Evolutionary conservation across 2,329 filamentous ascomycete species (phyloP).

Genomic region (Cercospora beticola): DNA sequence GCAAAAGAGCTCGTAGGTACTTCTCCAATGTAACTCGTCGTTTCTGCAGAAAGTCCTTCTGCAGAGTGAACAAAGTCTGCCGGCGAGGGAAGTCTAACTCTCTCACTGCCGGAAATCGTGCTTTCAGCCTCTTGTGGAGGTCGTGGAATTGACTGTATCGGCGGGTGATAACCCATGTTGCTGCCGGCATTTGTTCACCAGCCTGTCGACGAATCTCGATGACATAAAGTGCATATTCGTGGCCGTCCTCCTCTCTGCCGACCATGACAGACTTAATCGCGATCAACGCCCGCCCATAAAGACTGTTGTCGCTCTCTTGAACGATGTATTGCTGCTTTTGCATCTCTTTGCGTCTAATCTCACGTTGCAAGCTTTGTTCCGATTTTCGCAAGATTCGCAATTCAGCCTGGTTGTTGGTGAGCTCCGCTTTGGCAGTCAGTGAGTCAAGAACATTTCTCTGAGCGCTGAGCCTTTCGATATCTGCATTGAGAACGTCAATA

Average conservation of each 20-base stretch:
- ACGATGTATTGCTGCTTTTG: constrained; percentile 96
- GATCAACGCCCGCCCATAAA: constrained; percentile 87
- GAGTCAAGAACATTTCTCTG: constrained; percentile 92
- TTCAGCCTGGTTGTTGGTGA: constrained; percentile 96
- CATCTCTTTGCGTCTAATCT: constrained; percentile 90
- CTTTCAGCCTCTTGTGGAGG: constrained; percentile 82
- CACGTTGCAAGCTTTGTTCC: constrained; percentile 85
- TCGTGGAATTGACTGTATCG: constrained; percentile 97
- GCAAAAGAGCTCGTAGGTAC: constrained; percentile 71
- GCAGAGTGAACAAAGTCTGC: constrained; percentile 92
- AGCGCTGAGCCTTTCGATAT: constrained; percentile 83
- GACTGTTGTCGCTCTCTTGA: constrained; percentile 95
- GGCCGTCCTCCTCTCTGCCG: constrained; percentile 84
- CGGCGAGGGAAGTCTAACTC: constrained; percentile 88
- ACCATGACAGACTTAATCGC: constrained; percentile 92
- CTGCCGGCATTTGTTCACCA: constrained; percentile 94
- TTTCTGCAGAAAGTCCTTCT: constrained; percentile 93
- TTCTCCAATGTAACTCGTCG: constrained; percentile 78
- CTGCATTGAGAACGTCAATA: constrained; percentile 79
- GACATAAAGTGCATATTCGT: constrained; percentile 90
- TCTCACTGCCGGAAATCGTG: constrained; percentile 81
- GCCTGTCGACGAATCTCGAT: constrained; percentile 88
- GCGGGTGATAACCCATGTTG: constrained; percentile 87
- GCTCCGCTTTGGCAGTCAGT: constrained; percentile 85
- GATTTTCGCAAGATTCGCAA: constrained; percentile 89